Evolutionary conservation across 371 early-diverging fungal species (phyloP).

Genomic region (Mucor racemosus): DNA sequence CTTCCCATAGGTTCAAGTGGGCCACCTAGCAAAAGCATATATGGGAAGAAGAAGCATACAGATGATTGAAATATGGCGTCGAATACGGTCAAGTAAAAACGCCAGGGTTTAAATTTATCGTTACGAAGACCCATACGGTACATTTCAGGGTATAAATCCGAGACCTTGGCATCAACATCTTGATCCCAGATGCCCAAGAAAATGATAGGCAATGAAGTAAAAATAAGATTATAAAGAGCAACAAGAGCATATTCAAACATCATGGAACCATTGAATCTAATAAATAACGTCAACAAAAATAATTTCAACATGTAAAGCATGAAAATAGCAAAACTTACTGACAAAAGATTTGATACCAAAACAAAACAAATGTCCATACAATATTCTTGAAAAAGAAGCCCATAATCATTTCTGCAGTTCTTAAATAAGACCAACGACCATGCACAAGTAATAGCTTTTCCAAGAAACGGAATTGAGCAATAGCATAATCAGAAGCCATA

Average conservation of each 20-base stretch:
- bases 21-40: slow-evolving; percentile 54
- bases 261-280: slow-evolving; percentile 32
- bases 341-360: slow-evolving; percentile 84
- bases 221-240: slow-evolving; percentile 79
- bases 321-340: slow-evolving; percentile 50
- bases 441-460: slow-evolving; percentile 78
- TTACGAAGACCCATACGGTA: slow-evolving; percentile 88
- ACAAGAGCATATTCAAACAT: slow-evolving; percentile 74
- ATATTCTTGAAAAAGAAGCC: slow-evolving; percentile 85
- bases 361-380: slow-evolving; percentile 78
- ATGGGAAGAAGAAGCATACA: slow-evolving; percentile 80
- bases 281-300: neutral
- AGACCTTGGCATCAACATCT: slow-evolving; percentile 77
- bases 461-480: slow-evolving; percentile 86
- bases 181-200: slow-evolving; percentile 86
- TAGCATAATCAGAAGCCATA: slow-evolving; percentile 89
- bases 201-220: slow-evolving; percentile 73
- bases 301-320: neutral
- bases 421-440: slow-evolving; percentile 86
- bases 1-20: slow-evolving; percentile 56
- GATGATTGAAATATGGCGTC: slow-evolving; percentile 91
- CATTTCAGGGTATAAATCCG: slow-evolving; percentile 82
- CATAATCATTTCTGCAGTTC: slow-evolving; percentile 78
- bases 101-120: slow-evolving; percentile 77
- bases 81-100: slow-evolving; percentile 82